Evolutionary conservation across 176 grass and related monocot genomes (phyloP), one percentile per base, ranked within the genome.

Genomic region (Oryza glumipatula): DNA sequence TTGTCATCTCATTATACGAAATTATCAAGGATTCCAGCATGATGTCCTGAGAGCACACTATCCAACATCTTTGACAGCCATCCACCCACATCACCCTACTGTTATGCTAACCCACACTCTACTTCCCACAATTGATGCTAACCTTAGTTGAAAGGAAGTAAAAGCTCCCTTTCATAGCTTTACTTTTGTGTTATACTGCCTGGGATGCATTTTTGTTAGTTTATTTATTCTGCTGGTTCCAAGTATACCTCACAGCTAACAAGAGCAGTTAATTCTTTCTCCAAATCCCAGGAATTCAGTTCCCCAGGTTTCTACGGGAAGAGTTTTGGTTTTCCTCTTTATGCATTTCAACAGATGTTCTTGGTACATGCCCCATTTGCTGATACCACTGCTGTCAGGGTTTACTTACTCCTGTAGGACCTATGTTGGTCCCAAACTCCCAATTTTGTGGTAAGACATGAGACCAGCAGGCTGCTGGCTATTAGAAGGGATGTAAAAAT

Each of bases 1-100:
- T 90, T 81, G 84, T 78, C 77, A 92, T 97, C 65, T 94, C 92
- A 19, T 82, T 97, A 44, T 94, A 92, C 19, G 90, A 97, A 80
- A 94, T 97, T 70, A 46, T 92, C 58, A 89, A 94, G 83, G 92
- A 94, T 44, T 88, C 91, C 48, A 90, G 88, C 80, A 84, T 94
- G 76, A 85, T 87, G 68, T 78, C 89, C 83, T 97, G 84, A 87
- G 76, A 81, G 74, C 63, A 83, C 23, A 67, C 48, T 56, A 80
- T 51, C 16, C 69, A 80, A 72, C 38, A 47, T 45, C 9, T 80
- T 21, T 3, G 14, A 11, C 6, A 0, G n/a, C 16, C 48, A 66
- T 65, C 39, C 23, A 48, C 36, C 47, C 32, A 65, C 36, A 38
- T 44, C 68, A 24, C 22, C 10, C 8, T 56, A 24, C 17, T 35